Conservation (phyloP, 2,329 filamentous ascomycete species). For the Fusarium keratoplasticum region DNA sequence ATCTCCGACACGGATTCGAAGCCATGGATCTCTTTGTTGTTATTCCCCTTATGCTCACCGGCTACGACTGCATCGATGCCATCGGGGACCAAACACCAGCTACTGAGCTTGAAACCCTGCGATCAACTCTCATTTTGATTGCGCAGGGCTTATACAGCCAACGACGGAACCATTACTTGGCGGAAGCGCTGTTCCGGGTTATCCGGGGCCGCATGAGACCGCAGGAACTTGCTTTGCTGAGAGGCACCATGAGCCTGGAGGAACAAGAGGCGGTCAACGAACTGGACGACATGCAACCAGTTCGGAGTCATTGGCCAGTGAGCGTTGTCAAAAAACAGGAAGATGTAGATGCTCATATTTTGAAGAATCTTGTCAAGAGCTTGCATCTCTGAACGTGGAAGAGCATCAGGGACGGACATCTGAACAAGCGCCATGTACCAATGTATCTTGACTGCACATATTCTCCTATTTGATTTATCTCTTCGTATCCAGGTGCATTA, state of each 20-base stretch:
- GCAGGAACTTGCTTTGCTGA: slow-evolving; percentile 38
- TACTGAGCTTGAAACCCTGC: slow-evolving; percentile 39
- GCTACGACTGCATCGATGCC: slow-evolving; percentile 41
- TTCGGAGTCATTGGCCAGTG: slow-evolving; percentile 48
- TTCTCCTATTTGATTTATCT: neutral
- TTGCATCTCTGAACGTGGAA: slow-evolving; percentile 18
- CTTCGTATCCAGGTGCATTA: neutral
- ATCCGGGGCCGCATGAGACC: slow-evolving; percentile 49
- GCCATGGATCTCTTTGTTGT: slow-evolving; percentile 47
- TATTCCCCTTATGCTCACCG: slow-evolving; percentile 48
- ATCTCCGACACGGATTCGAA: slow-evolving; percentile 49
- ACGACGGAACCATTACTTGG: slow-evolving; percentile 50
- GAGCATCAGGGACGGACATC: neutral
- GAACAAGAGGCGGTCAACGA: slow-evolving; percentile 34
- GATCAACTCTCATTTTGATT: slow-evolving; percentile 49
- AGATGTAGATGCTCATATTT: slow-evolving; percentile 37
- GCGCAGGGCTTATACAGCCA: slow-evolving; percentile 50
- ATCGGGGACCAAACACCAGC: slow-evolving; percentile 32
- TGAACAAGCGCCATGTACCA: neutral
- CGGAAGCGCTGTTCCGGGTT: slow-evolving; percentile 48
- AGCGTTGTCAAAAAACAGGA: slow-evolving; percentile 44
- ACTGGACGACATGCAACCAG: slow-evolving; percentile 35
- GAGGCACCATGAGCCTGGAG: slow-evolving; percentile 27
- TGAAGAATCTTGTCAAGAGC: slow-evolving; percentile 41
- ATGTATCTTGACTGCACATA: neutral